Percentiles rank a stretch among this genome's conserved stretches.
Conservation (phyloP, 2,329 filamentous ascomycete genomes). For the Paraphaeosphaeria sporulosa region DNA sequence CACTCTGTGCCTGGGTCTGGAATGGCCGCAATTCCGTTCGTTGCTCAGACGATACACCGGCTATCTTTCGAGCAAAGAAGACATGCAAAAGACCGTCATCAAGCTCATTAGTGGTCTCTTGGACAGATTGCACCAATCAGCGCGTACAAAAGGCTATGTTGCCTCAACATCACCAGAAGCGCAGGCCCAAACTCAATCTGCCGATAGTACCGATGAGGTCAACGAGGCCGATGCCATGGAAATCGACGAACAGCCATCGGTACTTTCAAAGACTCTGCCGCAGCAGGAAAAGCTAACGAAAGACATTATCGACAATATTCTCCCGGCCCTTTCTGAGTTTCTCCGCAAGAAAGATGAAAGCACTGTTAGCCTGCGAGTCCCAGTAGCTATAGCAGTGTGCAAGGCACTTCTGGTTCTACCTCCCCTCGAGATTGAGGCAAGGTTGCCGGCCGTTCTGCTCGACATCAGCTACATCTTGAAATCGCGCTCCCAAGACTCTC, state of each 20-base stretch:
- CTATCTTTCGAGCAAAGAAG: constrained; percentile 80
- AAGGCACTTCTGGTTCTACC: constrained; percentile 87
- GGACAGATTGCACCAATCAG: constrained; percentile 73
- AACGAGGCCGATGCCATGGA: constrained; percentile 14
- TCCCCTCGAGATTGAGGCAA: constrained; percentile 72
- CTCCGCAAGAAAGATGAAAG: constrained; percentile 94
- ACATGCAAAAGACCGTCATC: constrained; percentile 85
- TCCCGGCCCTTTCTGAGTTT: constrained; percentile 82
- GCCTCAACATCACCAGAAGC: constrained; percentile 30
- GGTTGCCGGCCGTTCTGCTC: constrained; percentile 82
- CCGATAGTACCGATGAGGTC: constrained; percentile 23
- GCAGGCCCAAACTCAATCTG: constrained; percentile 51
- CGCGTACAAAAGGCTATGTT: constrained; percentile 43
- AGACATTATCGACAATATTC: constrained; percentile 76
- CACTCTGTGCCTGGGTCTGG: constrained; percentile 74
- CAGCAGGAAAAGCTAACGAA: constrained; percentile 70
- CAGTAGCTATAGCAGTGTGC: constrained; percentile 85
- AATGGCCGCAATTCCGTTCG: constrained; percentile 90
- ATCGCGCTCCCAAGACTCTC: constrained; percentile 79
- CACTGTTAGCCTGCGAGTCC: constrained; percentile 90
- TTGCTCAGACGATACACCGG: constrained; percentile 83
- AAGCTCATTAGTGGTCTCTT: constrained; percentile 81
- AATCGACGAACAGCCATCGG: constrained; percentile 32
- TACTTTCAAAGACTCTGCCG: constrained; percentile 72
- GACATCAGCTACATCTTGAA: constrained; percentile 88